Evolutionary conservation across 2,329 filamentous ascomycete genomes (phyloP), one percentile per base, ranked within the genome.

Genomic region (Venturia asperata): DNA sequence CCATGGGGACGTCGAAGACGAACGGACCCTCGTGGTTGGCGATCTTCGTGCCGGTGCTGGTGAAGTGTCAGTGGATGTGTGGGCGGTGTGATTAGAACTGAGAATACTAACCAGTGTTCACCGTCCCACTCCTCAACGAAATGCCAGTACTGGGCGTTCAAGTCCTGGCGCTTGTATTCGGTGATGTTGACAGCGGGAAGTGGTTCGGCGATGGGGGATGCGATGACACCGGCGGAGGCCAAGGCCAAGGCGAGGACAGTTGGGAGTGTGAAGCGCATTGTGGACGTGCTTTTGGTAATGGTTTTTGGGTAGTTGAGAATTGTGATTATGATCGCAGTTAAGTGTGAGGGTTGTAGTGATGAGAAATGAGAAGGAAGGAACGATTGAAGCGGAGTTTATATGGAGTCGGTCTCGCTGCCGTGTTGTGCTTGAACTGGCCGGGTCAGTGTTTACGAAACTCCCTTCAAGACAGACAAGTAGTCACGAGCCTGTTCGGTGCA

Each of bases 1-100:
- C 7, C 52, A 58, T 58, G 21, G 17, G 27, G 17, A 58, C 52
- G 19, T 58, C 52, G 52, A 58, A 58, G 52, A 58, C 52, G 52
- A 58, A 58, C 15, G 52, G 15, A 21, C 52, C 52, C 27, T 58
- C 30, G 30, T 58, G 52, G 19, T 58, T 37, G 4, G 52, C 52
- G 9, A 58, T 15, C 27, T 37, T 15, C 9, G 37, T 27, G 19
- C 52, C 52, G 24, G 27, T 27, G 19, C 52, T 58, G 27, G 30
- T 34, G 11, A 15, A 17, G 30, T 58, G 30, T 34, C 1, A 58
- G 30, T 37, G 3, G 21, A 15, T 37, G 19, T 37, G 24, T 15
- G 6, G 47, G 2, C 17, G 21, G 10, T 10, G 4, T 5, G 30
- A 39, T 17, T 9, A 5, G 27, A 37, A 47, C 17, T 47, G 21